Evolutionary conservation across 768 basidiomycete genomes (phyloP).

Genomic region (Lepiota brunneoincarnata): DNA sequence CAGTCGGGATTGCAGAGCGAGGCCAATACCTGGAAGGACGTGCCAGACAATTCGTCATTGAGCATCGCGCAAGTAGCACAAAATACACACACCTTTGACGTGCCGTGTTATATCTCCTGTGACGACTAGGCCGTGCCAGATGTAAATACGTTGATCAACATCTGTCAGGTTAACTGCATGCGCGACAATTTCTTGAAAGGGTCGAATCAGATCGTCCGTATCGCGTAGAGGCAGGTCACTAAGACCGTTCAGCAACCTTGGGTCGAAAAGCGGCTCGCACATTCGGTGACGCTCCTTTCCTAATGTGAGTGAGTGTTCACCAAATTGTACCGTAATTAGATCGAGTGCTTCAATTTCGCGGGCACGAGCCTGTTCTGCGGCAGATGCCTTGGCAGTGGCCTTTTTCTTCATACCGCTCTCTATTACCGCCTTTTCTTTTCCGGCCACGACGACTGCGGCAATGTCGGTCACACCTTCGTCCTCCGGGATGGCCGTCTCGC

Average conservation of each 20-base stretch:
- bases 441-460: conserved; percentile 85
- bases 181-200: conserved; percentile 69
- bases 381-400: conserved; percentile 65
- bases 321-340: conserved; percentile 73
- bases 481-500: conserved; percentile 63
- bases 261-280: conserved; percentile 88
- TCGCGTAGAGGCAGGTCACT: conserved; percentile 20
- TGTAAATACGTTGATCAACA: conserved; percentile 62
- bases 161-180: conserved; percentile 60
- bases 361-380: conserved; percentile 78
- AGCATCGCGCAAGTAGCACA: background rate
- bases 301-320: conserved; percentile 66
- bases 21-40: conserved; percentile 48
- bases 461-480: conserved; percentile 90
- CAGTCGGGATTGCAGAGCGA: conserved; percentile 71
- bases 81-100: conserved; percentile 57
- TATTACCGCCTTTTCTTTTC: conserved; percentile 88
- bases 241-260: conserved; percentile 47
- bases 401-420: conserved; percentile 83
- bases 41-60: background rate
- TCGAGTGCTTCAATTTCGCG: conserved; percentile 83
- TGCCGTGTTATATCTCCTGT: conserved; percentile 73
- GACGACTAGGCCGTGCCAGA: conserved; percentile 79
- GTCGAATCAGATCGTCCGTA: conserved; percentile 28
- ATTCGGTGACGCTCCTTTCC: conserved; percentile 89